Percentiles rank a stretch among this genome's conserved stretches.
Evolutionary conservation across 2,329 filamentous ascomycete genomes (phyloP).

Genomic region (Endothia cerciana): DNA sequence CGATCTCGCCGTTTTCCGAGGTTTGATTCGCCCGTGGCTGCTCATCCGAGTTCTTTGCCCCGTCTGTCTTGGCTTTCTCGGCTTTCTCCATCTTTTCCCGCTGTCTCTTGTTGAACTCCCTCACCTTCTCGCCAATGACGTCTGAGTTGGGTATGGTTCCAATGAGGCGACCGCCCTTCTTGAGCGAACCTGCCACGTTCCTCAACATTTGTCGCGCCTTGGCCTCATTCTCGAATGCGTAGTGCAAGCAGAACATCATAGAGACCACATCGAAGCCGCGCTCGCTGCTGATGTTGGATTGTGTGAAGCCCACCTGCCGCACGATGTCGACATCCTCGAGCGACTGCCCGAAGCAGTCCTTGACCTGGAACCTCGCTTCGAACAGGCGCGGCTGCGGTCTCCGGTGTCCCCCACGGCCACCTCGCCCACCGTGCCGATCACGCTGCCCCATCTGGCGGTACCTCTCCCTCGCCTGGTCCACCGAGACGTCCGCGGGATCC

Average conservation of each 20-base stretch:
- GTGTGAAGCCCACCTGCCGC: constrained; percentile 84
- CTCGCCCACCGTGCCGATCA: constrained; percentile 57
- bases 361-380: constrained; percentile 84
- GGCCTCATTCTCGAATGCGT: constrained; percentile 90
- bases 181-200: constrained; percentile 87
- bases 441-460: constrained; percentile 73
- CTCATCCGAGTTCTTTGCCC: constrained; percentile 39
- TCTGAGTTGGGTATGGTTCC: constrained; percentile 98
- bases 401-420: constrained; percentile 50
- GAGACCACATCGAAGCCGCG: constrained; percentile 94
- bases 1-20: constrained; percentile 48
- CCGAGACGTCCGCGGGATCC: constrained; percentile 89
- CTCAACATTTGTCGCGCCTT: constrained; percentile 90
- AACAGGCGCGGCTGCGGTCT: constrained; percentile 65
- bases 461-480: constrained; percentile 85
- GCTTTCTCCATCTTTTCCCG: constrained; percentile 43
- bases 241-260: constrained; percentile 99
- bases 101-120: constrained; percentile 69
- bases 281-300: constrained; percentile 69
- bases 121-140: constrained; percentile 79
- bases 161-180: constrained; percentile 92
- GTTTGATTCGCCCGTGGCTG: constrained; percentile 26
- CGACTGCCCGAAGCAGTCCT: constrained; percentile 89
- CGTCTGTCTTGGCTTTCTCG: constrained; percentile 36
- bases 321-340: constrained; percentile 83